Evolutionary conservation across 345 rosid species (phyloP), one percentile per base, ranked within the genome.

Genomic region (Firmiana major): DNA sequence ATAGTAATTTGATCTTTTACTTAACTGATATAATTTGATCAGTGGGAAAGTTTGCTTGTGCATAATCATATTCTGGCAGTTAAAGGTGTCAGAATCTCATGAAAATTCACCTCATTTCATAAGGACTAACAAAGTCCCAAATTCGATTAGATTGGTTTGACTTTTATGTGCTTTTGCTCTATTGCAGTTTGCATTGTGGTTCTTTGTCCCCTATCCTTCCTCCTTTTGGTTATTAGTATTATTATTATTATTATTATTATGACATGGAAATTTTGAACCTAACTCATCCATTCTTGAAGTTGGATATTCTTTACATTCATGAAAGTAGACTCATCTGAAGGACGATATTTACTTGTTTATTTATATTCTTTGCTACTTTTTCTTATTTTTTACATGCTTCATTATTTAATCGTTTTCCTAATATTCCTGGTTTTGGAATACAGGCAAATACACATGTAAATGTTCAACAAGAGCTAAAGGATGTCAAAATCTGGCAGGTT

Each of bases 401-500:
- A 58, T 75, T 21, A 36, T 62, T 24, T 78, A 36, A 81, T 78
- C 68, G 55, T 62, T 36, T 36, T 49, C 34, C 34, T 48, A 70
- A 19, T 63, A 26, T 51, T 60, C 51, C 36, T 82, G 76, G 49
- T 71, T 66, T 75, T 84, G 51, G 68, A 73, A 9, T 86, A 64
- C 88, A 96, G 99, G 99, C 99, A 43, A 96, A 96, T 79, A 96
- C 98, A 0, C 98, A 96, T 84, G 94, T 96, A 53, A 92, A 88
- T 36, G 90, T 93, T 54, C 87, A 86, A 72, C 94, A 89, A 65
- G 99, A 96, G 54, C 82, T 93, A 72, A 92, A 91, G 88, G 99
- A 96, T 87, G 99, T 96, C 71, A 93, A 96, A 89, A 90, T 92
- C 68, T 96, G 98, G 99, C 99, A 96, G 98, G 98, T 96, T 78